These are phyloP conservation scores for Fragaria nilgerrensis DNA, from an alignment of 306 rosid genomes.

Conservation along the genomic window DNA sequence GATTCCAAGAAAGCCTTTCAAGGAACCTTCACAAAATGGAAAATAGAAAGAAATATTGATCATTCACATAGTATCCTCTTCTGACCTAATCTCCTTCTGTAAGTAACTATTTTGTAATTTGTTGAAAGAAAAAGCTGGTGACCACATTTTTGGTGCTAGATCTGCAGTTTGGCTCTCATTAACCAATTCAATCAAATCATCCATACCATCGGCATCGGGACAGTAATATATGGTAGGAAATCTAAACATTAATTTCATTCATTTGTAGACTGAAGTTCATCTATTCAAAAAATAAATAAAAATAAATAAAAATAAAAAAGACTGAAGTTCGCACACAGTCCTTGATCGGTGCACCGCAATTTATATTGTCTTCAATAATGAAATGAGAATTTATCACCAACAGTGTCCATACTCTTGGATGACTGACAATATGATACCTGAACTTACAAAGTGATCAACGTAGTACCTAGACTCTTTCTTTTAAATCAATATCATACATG, in stretches of 20 bases:
- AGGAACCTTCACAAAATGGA: neutral
- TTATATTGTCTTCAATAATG: neutral
- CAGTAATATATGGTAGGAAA: neutral
- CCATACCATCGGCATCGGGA: neutral
- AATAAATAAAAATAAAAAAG: too few species aligned
- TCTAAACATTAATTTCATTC: neutral
- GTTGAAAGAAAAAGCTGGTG: neutral
- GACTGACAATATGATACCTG: too few species aligned
- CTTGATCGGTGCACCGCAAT: neutral
- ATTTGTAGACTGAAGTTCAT: neutral
- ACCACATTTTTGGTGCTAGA: neutral
- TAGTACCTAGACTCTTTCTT: too few species aligned
- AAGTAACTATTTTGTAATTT: neutral
- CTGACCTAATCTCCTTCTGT: neutral
- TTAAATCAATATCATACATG: too few species aligned
- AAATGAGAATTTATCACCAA: too few species aligned
- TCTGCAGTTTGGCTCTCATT: neutral
- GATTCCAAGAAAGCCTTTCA: neutral
- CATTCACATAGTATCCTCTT: neutral
- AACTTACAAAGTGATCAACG: too few species aligned
- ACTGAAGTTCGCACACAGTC: neutral
- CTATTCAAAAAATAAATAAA: too few species aligned
- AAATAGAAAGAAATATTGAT: neutral
- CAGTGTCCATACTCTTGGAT: too few species aligned
- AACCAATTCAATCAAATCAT: neutral